Evolutionary conservation across 192 early-diverging fungal genomes (phyloP).

Genomic region (Lunasporangiospora selenospora): DNA sequence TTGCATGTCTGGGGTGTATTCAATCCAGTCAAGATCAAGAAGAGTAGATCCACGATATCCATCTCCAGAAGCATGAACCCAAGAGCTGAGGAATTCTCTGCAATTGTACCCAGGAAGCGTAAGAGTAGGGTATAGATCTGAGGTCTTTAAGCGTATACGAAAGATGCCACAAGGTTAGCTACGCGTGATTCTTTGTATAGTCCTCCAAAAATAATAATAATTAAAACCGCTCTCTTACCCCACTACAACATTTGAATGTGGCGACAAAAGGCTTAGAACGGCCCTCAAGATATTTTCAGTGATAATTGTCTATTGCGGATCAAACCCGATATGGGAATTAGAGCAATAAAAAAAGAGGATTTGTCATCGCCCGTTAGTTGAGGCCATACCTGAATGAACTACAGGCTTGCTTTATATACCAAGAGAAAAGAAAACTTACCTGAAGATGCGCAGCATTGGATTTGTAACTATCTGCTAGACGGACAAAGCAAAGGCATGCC

Average conservation of each 20-base stretch:
- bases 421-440: slow-evolving; percentile 1
- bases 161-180: too few species aligned
- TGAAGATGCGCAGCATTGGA: slow-evolving; percentile 52
- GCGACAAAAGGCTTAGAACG: slow-evolving; percentile 62
- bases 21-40: slow-evolving; percentile 50
- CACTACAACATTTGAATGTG: slow-evolving; percentile 45
- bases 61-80: slow-evolving; percentile 49
- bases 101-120: slow-evolving; percentile 60
- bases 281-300: slow-evolving; percentile 61
- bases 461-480: slow-evolving; percentile 70
- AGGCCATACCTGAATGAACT: too few species aligned
- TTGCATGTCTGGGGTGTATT: slow-evolving; percentile 17
- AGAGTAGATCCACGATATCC: slow-evolving; percentile 52
- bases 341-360: too few species aligned
- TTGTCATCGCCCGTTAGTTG: too few species aligned
- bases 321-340: too few species aligned
- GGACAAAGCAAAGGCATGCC: slow-evolving; percentile 65
- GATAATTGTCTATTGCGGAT: slow-evolving; percentile 70
- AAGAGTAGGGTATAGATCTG: slow-evolving; percentile 62
- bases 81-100: slow-evolving; percentile 60
- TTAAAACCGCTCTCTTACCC: too few species aligned
- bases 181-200: too few species aligned
- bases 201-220: too few species aligned
- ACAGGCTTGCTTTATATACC: too few species aligned
- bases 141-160: too few species aligned